Evolutionary conservation across 2,329 filamentous ascomycete species (phyloP).

Genomic region (Fonsecaea nubica): DNA sequence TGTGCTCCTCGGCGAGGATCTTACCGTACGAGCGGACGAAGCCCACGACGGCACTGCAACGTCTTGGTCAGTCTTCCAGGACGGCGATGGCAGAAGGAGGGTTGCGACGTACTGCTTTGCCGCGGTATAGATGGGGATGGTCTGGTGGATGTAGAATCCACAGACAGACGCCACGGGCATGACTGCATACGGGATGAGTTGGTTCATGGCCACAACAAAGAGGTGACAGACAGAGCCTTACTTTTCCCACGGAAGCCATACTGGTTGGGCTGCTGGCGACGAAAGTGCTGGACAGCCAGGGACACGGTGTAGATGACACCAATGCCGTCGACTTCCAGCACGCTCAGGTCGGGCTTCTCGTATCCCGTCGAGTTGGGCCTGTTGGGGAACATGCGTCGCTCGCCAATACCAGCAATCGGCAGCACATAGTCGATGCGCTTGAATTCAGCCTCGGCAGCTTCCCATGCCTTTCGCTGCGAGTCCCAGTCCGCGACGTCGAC

Average conservation of each 20-base stretch:
- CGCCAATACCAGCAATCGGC: constrained; percentile 51
- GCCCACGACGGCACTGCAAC: constrained; percentile 14
- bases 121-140: constrained; percentile 50
- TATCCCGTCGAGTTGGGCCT: constrained; percentile 40
- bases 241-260: constrained; percentile 49
- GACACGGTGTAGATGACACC: constrained; percentile 53
- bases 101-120: constrained; percentile 15
- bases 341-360: constrained; percentile 48
- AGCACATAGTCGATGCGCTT: constrained; percentile 50
- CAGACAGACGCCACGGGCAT: constrained; percentile 47
- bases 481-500: constrained; percentile 31
- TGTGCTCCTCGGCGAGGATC: constrained; percentile 47
- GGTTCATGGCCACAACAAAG: background rate
- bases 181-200: constrained; percentile 9
- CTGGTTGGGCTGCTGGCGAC: constrained; percentile 47
- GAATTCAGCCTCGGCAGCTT: constrained; percentile 43
- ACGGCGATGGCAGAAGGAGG: background rate
- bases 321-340: constrained; percentile 51
- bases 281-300: constrained; percentile 54
- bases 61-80: background rate
- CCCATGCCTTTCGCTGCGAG: constrained; percentile 43
- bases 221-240: constrained; percentile 15
- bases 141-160: constrained; percentile 51
- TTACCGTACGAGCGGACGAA: constrained; percentile 49
- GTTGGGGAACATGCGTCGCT: constrained; percentile 47